These are phyloP conservation scores for Caloboletus inedulis DNA, from an alignment of 1,284 basidiomycete species.

Conservation along the genomic window DNA sequence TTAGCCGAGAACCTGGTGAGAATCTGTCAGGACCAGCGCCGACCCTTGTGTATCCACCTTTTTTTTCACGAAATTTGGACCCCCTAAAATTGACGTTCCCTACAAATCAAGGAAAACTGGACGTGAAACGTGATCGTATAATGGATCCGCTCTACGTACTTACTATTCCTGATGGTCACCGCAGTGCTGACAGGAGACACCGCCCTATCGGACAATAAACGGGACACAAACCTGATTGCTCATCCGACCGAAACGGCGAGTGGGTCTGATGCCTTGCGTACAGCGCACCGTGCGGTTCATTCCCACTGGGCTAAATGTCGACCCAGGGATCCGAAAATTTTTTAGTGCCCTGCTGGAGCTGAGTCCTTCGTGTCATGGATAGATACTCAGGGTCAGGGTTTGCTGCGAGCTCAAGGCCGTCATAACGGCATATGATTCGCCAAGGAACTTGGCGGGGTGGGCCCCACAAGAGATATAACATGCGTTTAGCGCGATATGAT, in stretches of 20 bases:
- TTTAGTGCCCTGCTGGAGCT: background rate
- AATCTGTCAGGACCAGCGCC: background rate
- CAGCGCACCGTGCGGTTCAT: constrained; percentile 4
- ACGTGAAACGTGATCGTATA: background rate
- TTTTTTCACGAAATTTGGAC: background rate
- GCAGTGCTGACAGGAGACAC: background rate
- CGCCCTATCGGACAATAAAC: background rate
- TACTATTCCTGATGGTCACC: background rate
- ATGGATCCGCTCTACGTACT: background rate
- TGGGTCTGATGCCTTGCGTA: constrained; percentile 18
- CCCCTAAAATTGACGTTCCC: background rate
- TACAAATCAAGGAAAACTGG: background rate
- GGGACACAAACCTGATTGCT: background rate
- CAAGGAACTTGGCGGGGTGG: constrained; percentile 2
- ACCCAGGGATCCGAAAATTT: background rate
- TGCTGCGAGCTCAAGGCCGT: constrained; percentile 17
- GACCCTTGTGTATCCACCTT: background rate
- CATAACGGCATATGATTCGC: constrained; percentile 6
- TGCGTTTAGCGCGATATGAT: background rate
- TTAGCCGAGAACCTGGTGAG: background rate
- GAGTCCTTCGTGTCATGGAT: constrained; percentile 3
- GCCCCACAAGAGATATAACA: background rate
- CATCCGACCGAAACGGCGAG: constrained; percentile 1
- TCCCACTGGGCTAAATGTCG: constrained; percentile 5
- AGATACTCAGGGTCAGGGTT: constrained; percentile 24